Evolutionary conservation across 305 asterid species (phyloP), one percentile per base, ranked within the genome.

Genomic region (Solanum hybrid): DNA sequence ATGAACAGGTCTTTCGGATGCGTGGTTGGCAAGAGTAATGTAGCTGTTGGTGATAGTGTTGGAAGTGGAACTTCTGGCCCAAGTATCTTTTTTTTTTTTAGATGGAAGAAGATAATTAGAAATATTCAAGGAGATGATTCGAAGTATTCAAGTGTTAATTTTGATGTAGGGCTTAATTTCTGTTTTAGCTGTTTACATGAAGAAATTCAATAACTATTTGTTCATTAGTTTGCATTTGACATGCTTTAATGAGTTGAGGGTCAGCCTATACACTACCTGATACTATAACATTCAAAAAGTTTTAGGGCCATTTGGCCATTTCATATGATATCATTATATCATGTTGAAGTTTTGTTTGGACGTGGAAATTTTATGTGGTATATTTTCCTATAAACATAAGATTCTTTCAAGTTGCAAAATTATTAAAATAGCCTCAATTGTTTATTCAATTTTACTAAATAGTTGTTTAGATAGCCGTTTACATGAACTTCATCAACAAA

Each of bases 41-140:
- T 95, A 90, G 95, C 97, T 86, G 94, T 97, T 89, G 98, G 97
- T 79, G 98, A 96, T 93, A 98, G 99, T 92, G 95, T 94, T 90
- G 98, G 98, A 91, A 94, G 98, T 90, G 98, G 98, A 86, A 94
- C 91, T 94, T 94, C 99, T 10, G 94, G 99, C 79, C 95, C 93
- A 92, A 97, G 96, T 13, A 42, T 42, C 56, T 42, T 46, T 14
- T 13, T 31, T 46, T 13, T 46, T 14, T 46, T 13, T 29, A 29
- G 0, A 27, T 42, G 72, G 51, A 27, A 40, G 14, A 81, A 81
- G 86, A 14, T 27, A 11, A 11, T 11, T 40, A 40, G 51, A 40
- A 40, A 40, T 40, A 11, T 11, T 40, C 16, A 40, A 40, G 51
- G 51, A 40, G 60, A 13, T 42, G 35, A 80, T 38, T 79, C n/a